Conservation (phyloP, 148 eudicot species). For the Rhododendron kiyosumense region DNA sequence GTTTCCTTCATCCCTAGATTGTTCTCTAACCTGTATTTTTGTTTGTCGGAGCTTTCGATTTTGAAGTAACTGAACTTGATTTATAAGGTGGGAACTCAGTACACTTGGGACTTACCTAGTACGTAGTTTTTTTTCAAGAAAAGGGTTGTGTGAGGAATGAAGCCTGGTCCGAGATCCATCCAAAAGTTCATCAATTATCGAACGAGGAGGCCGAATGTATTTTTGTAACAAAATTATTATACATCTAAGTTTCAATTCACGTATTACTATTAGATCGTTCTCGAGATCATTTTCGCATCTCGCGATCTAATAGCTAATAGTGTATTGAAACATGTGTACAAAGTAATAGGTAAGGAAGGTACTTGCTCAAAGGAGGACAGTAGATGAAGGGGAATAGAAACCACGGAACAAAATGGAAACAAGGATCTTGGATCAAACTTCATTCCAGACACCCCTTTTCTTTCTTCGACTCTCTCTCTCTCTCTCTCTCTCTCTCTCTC, state of each 20-base stretch:
- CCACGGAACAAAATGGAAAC: neutral
- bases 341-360: neutral
- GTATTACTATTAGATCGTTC: neutral
- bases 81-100: neutral
- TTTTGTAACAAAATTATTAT: neutral
- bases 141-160: constrained; percentile 50
- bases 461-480: neutral
- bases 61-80: neutral
- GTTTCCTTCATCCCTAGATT: neutral
- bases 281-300: neutral
- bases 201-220: neutral
- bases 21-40: neutral
- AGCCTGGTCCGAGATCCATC: constrained; percentile 73
- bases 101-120: neutral
- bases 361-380: neutral
- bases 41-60: neutral
- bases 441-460: constrained; percentile 3
- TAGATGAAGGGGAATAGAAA: neutral
- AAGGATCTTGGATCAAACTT: constrained; percentile 2
- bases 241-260: neutral
- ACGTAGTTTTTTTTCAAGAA: neutral
- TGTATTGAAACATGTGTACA: neutral
- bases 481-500: neutral
- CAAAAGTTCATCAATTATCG: neutral
- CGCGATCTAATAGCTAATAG: neutral